Percentiles rank a stretch among this genome's conserved stretches.
Evolutionary conservation across 2,329 filamentous ascomycete species (phyloP).

Genomic region (Neopestalotiopsis clavispora): DNA sequence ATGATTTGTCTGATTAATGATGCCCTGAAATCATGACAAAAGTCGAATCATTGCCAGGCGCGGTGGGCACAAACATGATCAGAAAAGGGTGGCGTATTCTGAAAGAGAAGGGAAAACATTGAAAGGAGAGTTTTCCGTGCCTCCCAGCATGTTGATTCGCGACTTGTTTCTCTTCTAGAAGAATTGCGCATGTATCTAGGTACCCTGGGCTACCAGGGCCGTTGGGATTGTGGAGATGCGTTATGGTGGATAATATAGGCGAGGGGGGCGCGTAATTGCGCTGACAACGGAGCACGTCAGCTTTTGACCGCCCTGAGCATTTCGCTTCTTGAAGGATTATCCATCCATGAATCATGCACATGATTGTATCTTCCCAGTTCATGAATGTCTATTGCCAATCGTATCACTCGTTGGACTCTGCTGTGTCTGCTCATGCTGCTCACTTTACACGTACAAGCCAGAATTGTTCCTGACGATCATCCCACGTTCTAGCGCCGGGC

Average conservation of each 20-base stretch:
- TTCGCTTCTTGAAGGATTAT: not conserved
- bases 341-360: not conserved
- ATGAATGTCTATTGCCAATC: not conserved
- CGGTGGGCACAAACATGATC: not conserved
- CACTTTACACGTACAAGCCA: not conserved
- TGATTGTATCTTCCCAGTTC: not conserved
- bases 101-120: not conserved
- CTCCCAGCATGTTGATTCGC: not conserved
- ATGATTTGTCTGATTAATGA: not conserved
- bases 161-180: not conserved
- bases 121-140: not conserved
- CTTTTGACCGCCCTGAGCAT: not conserved
- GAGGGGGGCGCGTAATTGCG: not conserved
- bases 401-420: not conserved
- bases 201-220: not conserved
- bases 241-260: conserved; percentile 1
- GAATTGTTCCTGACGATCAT: not conserved
- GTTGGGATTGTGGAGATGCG: not conserved
- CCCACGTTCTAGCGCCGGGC: not conserved
- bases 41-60: not conserved
- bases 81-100: not conserved
- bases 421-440: not conserved
- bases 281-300: not conserved
- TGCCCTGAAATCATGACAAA: not conserved
- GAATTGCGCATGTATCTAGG: not conserved